Conservation (phyloP, 1,139 yeast species). For the Hyphopichia pseudoburtonii region DNA sequence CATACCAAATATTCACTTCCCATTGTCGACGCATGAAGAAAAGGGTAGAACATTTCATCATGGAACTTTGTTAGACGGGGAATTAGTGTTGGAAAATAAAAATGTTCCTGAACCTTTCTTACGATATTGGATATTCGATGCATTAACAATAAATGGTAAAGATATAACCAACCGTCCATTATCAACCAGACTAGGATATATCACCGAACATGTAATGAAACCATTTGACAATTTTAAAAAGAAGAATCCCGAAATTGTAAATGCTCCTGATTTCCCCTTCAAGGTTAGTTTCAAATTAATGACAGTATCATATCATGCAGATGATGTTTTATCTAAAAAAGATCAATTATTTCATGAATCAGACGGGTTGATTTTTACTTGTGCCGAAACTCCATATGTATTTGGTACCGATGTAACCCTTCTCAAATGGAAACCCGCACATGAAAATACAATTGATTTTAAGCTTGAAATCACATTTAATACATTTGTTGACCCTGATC, state of each 20-base stretch:
- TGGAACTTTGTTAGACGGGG: slow-evolving; percentile 92
- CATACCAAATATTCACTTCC: slow-evolving; percentile 84
- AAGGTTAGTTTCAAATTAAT: slow-evolving; percentile 82
- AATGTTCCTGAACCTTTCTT: slow-evolving; percentile 49
- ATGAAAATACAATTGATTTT: slow-evolving; percentile 91
- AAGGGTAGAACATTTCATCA: slow-evolving; percentile 64
- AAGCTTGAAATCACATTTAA: slow-evolving; percentile 70
- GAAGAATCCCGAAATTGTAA: slow-evolving; percentile 68
- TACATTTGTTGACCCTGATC: slow-evolving; percentile 62
- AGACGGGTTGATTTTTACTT: slow-evolving; percentile 93
- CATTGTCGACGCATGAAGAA: slow-evolving; percentile 49
- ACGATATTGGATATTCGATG: slow-evolving; percentile 86
- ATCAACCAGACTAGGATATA: slow-evolving; percentile 81
- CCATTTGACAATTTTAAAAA: slow-evolving; percentile 76
- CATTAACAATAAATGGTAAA: slow-evolving; percentile 79
- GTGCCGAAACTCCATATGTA: slow-evolving; percentile 82
- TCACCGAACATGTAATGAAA: slow-evolving; percentile 75
- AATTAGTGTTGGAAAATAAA: slow-evolving; percentile 62
- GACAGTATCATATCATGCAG: slow-evolving; percentile 79
- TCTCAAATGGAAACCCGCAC: slow-evolving; percentile 96
- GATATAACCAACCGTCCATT: slow-evolving; percentile 67
- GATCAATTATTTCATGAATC: slow-evolving; percentile 81
- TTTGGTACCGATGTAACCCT: slow-evolving; percentile 83
- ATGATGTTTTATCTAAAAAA: slow-evolving; percentile 71
- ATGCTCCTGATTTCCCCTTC: slow-evolving; percentile 73